Evolutionary conservation across 2,329 filamentous ascomycete genomes (phyloP), one percentile per base, ranked within the genome.

Genomic region (Phialophora macrospora): DNA sequence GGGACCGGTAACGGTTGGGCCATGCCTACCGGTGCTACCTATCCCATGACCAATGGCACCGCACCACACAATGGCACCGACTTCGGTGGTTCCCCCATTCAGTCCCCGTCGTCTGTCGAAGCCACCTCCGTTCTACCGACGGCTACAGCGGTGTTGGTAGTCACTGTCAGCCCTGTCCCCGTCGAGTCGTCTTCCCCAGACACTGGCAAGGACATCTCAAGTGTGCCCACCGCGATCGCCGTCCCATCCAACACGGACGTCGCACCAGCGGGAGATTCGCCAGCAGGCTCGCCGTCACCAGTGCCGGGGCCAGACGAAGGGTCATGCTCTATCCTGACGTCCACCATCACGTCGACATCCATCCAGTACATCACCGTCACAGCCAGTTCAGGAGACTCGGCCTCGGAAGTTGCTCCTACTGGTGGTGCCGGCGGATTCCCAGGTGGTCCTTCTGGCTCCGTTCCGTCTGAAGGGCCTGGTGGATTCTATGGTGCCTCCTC

Each of bases 321-420:
- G n/a, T 66, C 66, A 30, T 62, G 65, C 46, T 64, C 44, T 24
- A 62, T 62, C 56, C 49, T 60, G 49, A 67, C 59, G 48, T 58
- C 73, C 6, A 71, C 68, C 55, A 72, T 72, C 8, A 74, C 72
- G 17, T 38, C 61, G n/a, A 72, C 70, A 17, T 67, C 69, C 17
- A 66, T 71, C 44, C 68, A 75, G 38, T 70, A 68, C 9, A 63
- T 75, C 55, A 75, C 73, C 14, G 72, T 73, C 58, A 75, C 73
- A 17, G 70, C 73, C 52, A 57, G 44, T 59, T 58, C 55, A 20
- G 64, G 26, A 38, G 60, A 60, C 11, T 60, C 66, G 14, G 56
- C 48, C 17, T 28, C 44, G 26, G 41, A 58, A 22, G 49, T 59
- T 55, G 54, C 28, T 34, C n/a, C 55, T 6, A 49, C 58, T 38